Conservation (phyloP, 139 green algal species). For the Spirogloea muscicola region DNA sequence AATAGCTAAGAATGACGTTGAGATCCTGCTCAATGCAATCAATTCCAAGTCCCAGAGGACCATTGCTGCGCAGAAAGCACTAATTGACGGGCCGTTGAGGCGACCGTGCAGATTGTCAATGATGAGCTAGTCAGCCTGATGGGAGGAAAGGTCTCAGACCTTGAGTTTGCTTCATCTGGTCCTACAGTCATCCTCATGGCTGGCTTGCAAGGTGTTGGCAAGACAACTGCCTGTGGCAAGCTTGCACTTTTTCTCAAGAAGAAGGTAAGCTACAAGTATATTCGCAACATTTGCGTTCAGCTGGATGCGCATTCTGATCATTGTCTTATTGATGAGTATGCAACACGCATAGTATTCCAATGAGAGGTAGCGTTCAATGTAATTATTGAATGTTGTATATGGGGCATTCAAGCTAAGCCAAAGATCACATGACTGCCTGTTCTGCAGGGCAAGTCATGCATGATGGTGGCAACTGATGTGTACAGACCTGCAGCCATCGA, state of each 20-base stretch:
- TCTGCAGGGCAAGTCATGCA: constrained; percentile 62
- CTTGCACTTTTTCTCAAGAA: constrained; percentile 82
- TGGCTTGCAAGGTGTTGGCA: constrained; percentile 86
- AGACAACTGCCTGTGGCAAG: constrained; percentile 95
- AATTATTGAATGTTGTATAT: too few relatives aligned
- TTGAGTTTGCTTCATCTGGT: constrained; percentile 28
- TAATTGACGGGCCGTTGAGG: too few relatives aligned
- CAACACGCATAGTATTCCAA: too few relatives aligned
- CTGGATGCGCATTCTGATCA: too few relatives aligned
- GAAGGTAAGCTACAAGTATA: constrained; percentile 39
- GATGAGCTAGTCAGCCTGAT: constrained; percentile 90
- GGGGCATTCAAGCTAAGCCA: too few relatives aligned
- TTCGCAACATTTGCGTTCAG: too few relatives aligned
- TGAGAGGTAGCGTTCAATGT: too few relatives aligned
- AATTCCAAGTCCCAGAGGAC: too few relatives aligned
- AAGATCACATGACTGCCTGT: too few relatives aligned
- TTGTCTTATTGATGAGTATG: constrained; percentile 8
- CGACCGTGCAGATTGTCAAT: constrained; percentile 73
- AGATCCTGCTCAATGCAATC: too few relatives aligned
- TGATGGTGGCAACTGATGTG: constrained; percentile 88
- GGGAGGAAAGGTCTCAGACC: constrained; percentile 55
- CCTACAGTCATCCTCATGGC: constrained; percentile 58
- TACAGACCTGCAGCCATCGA: constrained; percentile 94
- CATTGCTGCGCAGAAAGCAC: too few relatives aligned
- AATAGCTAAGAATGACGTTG: too few relatives aligned